A percentile compares a stretch with the other conserved stretches of the same genome.
Evolutionary conservation across 2,329 filamentous ascomycete species (phyloP).

Genomic region (Colletotrichum truncatum): DNA sequence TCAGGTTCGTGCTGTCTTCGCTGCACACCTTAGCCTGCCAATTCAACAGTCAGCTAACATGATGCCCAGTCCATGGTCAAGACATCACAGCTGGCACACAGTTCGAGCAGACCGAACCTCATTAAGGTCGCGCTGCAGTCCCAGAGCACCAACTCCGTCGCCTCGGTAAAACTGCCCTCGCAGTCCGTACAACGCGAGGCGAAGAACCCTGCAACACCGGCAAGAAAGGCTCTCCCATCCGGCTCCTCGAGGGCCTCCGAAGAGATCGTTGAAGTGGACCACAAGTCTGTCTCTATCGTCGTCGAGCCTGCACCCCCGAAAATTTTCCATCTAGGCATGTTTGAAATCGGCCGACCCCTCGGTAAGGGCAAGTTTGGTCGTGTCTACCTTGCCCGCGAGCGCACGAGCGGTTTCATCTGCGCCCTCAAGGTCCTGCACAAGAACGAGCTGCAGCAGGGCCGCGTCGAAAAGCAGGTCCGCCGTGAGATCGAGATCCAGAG

Average conservation of each 20-base stretch:
- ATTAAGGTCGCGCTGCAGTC: slow-evolving; percentile 87
- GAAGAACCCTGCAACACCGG: slow-evolving; percentile 58
- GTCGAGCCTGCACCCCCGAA: slow-evolving; percentile 67
- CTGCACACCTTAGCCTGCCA: neutral
- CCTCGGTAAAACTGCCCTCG: slow-evolving; percentile 74
- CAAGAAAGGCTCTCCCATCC: slow-evolving; percentile 58
- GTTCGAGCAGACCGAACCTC: slow-evolving; percentile 78
- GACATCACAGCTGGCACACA: slow-evolving; percentile 56
- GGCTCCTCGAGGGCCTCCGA: slow-evolving; percentile 52
- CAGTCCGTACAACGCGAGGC: slow-evolving; percentile 68
- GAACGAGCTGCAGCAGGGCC: slow-evolving; percentile 79
- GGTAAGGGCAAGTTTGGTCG: slow-evolving; percentile 90
- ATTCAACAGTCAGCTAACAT: slow-evolving; percentile 46
- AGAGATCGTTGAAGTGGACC: slow-evolving; percentile 60
- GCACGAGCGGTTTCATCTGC: slow-evolving; percentile 82
- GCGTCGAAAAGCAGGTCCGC: slow-evolving; percentile 86
- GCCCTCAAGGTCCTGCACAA: slow-evolving; percentile 90
- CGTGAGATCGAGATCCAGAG: slow-evolving; percentile 92
- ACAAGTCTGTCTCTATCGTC: slow-evolving; percentile 60
- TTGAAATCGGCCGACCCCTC: slow-evolving; percentile 87
- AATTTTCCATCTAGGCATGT: slow-evolving; percentile 90
- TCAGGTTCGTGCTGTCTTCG: slow-evolving; percentile 67
- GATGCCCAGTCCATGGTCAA: slow-evolving; percentile 40
- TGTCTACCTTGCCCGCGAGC: slow-evolving; percentile 85
- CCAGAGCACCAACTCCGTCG: slow-evolving; percentile 72